Conservation (phyloP, 1,284 basidiomycete genomes). For the Cronartium ribicola region DNA sequence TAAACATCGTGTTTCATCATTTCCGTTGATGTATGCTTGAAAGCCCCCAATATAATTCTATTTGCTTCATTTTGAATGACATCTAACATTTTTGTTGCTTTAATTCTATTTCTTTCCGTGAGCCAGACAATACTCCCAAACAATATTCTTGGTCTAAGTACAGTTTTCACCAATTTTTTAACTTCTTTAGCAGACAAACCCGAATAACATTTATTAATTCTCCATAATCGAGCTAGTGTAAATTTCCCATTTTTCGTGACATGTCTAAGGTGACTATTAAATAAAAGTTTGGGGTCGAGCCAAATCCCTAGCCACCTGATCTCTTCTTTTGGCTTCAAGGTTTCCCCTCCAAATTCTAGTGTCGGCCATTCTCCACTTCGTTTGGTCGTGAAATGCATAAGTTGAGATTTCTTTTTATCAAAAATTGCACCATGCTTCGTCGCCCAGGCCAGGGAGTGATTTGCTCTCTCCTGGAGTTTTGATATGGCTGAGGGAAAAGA, state of each 20-base stretch:
- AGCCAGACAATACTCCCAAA: conserved; percentile 52
- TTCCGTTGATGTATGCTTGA: background rate
- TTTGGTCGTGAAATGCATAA: conserved; percentile 11
- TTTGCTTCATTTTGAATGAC: conserved; percentile 48
- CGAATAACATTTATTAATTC: conserved; percentile 53
- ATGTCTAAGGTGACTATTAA: conserved; percentile 48
- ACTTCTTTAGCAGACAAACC: background rate
- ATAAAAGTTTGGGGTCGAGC: conserved; percentile 48
- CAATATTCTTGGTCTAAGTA: background rate
- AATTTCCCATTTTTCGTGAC: conserved; percentile 46
- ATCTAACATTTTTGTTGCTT: conserved; percentile 46
- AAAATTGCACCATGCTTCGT: conserved; percentile 11
- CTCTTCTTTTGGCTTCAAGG: background rate
- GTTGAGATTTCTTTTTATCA: conserved; percentile 1
- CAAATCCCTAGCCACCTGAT: conserved; percentile 51
- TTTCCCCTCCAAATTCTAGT: conserved; percentile 7
- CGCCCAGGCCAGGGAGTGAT: conserved; percentile 2
- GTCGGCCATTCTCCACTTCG: background rate
- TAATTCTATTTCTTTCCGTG: conserved; percentile 46
- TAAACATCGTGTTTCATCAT: background rate
- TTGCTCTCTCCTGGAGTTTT: background rate
- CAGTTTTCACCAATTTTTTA: background rate
- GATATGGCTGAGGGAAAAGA: background rate
- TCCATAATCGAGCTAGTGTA: conserved; percentile 48
- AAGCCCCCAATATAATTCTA: background rate